Base-by-base conservation (phyloP, 495 filamentous ascomycete genomes). In the Aspergillus carlsbadensis region DNA sequence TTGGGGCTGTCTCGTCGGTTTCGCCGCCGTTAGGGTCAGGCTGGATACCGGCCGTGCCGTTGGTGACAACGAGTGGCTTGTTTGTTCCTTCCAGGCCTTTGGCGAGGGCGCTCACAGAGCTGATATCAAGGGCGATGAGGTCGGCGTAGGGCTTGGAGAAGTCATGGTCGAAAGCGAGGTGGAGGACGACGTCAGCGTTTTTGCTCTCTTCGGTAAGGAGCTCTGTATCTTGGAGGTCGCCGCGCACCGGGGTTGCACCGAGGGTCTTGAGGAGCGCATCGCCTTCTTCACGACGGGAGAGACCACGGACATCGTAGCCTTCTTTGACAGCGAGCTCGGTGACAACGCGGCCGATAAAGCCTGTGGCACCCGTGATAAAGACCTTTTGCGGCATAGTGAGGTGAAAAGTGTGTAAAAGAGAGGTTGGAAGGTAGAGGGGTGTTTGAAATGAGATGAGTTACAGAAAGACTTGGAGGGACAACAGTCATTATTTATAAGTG, bases 361-460 rank as follows among this genome's bases (percentile, higher is more conserved):
- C 78, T 37, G 72, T 69, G 7, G 74, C 70, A 39, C 78, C 77
- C 18, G 79, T 81, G 39, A 81, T 66, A 53, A 82, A 80, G 60
- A 80, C 34, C 21, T 52, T 63, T 39, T 59, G 39, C 15, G 53
- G 41, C 48, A 52, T 60, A 14, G 29, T 52, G 18, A 29, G 26
- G 8, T 29, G n/a, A 29, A 29, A 29, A 29, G 26, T 29, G 26
- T 29, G 8, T 29, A 8, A 8, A 29, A 8, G 26, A 29, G 8
- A 29, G 26, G 3, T 3, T 8, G 8, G 8, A 29, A 4, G 8
- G 26, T 29, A 29, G 26, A 3, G 26, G 3, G 8, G 8, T 3
- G 26, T 29, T 8, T 29, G 26, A 29, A 8, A 29, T 29, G 26
- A 29, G 26, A 29, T 29, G 26, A 4, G 26, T 29, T 29, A 29